Evolutionary conservation across 805 yeast genomes (phyloP).

Genomic region (Metschnikowia reukaufii): DNA sequence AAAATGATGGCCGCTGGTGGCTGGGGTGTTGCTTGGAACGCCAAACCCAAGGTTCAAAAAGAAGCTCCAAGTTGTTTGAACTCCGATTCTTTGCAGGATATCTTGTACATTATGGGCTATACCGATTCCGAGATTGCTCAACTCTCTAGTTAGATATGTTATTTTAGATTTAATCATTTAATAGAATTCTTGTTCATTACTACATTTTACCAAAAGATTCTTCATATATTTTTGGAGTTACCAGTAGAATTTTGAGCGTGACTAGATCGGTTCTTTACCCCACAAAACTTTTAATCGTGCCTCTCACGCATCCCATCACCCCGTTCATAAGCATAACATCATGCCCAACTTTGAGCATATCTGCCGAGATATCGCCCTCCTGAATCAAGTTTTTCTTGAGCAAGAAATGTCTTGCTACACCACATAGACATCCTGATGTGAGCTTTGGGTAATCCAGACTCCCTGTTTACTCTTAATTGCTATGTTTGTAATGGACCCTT

Average conservation of each 20-base stretch:
- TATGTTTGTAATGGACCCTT: slow-evolving; percentile 80
- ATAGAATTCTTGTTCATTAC: no score
- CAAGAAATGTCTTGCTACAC: slow-evolving; percentile 71
- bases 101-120: slow-evolving; percentile 79
- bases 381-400: slow-evolving; percentile 51
- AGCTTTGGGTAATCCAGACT: slow-evolving; percentile 83
- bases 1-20: slow-evolving; percentile 92
- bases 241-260: no score
- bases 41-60: slow-evolving; percentile 87
- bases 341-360: slow-evolving; percentile 62
- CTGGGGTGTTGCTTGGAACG: slow-evolving; percentile 95
- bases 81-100: slow-evolving; percentile 67
- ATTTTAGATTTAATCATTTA: neutral
- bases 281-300: slow-evolving; percentile 38
- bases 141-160: slow-evolving; percentile 3
- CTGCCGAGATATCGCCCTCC: slow-evolving; percentile 50
- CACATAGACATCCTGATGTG: slow-evolving; percentile 79
- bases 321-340: slow-evolving; percentile 77
- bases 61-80: slow-evolving; percentile 83
- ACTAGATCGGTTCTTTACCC: no score
- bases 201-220: no score
- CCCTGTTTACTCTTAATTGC: slow-evolving; percentile 55
- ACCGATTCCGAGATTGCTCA: slow-evolving; percentile 51
- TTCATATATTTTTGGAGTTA: no score
- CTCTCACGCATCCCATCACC: slow-evolving; percentile 74